phyloP scores from a whole-genome alignment of 2,329 filamentous ascomycete genomes.

The Biscogniauxia mediterranea region DNA sequence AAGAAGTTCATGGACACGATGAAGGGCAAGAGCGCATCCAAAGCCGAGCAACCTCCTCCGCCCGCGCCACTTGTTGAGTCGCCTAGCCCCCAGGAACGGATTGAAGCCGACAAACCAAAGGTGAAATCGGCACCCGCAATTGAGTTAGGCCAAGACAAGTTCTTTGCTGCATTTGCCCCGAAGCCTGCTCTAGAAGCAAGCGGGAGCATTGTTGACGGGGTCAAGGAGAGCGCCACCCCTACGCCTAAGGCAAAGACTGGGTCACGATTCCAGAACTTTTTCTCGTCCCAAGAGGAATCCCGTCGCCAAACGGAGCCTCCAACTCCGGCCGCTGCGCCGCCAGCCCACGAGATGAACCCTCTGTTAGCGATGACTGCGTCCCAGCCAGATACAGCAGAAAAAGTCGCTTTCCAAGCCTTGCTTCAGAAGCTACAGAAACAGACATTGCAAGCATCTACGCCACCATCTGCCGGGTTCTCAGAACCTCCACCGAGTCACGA shows the following conservation, averaged over 20 bases:
- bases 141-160: conserved; percentile 71
- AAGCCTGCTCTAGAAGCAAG: conserved; percentile 41
- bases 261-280: conserved; percentile 85
- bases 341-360: conserved; percentile 29
- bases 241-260: conserved; percentile 52
- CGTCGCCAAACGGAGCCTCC: conserved; percentile 49
- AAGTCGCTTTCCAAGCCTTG: conserved; percentile 81
- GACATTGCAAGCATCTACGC: conserved; percentile 40
- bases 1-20: conserved; percentile 92
- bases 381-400: conserved; percentile 63
- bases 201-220: conserved; percentile 51
- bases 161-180: conserved; percentile 62
- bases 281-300: conserved; percentile 57
- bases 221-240: conserved; percentile 39
- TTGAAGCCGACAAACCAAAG: conserved; percentile 51
- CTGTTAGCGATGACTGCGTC: conserved; percentile 29
- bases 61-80: conserved; percentile 33
- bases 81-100: conserved; percentile 35
- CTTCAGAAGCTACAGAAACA: conserved; percentile 75
- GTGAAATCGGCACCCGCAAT: conserved; percentile 60
- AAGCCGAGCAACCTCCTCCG: conserved; percentile 38
- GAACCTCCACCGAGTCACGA: conserved; percentile 31
- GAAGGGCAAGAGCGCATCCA: conserved; percentile 57
- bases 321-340: conserved; percentile 38
- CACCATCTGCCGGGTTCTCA: conserved; percentile 40